Evolutionary conservation across 768 basidiomycete species (phyloP).

Genomic region (Pluteus cervinus): DNA sequence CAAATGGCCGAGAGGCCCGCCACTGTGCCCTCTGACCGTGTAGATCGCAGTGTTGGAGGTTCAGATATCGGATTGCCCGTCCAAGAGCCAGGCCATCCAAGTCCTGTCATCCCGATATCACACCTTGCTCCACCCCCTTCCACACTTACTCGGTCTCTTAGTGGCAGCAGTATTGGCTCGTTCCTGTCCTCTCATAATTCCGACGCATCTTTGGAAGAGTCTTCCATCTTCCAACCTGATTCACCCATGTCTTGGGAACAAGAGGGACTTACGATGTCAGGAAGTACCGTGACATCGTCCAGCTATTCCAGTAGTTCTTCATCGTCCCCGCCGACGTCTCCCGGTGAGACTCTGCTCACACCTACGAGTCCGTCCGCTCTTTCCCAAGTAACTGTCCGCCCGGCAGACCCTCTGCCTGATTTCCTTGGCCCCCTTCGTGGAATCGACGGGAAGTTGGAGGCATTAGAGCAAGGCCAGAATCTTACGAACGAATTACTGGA

Average conservation of each 20-base stretch:
- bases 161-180: conserved; percentile 34
- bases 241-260: too few species aligned
- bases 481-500: conserved; percentile 57
- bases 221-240: too few species aligned
- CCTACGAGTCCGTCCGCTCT: conserved; percentile 8
- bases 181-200: conserved; percentile 63
- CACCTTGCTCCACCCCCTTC: conserved; percentile 18
- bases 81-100: conserved; percentile 18
- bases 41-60: conserved; percentile 42
- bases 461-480: conserved; percentile 57
- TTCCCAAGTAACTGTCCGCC: conserved; percentile 30
- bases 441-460: conserved; percentile 53
- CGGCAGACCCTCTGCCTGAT: conserved; percentile 28
- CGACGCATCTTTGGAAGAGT: conserved; percentile 50
- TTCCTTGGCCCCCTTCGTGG: conserved; percentile 49
- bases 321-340: too few species aligned
- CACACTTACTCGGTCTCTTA: conserved; percentile 30
- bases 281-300: too few species aligned
- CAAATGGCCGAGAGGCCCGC: conserved; percentile 10
- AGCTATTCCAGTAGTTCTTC: too few species aligned
- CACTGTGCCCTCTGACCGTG: conserved; percentile 14
- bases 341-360: conserved; percentile 4
- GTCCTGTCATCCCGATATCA: conserved; percentile 14
- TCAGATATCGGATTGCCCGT: conserved; percentile 32
- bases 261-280: too few species aligned